Base-by-base conservation (phyloP, 495 filamentous ascomycete species). In the Neurospora sp. region DNA sequence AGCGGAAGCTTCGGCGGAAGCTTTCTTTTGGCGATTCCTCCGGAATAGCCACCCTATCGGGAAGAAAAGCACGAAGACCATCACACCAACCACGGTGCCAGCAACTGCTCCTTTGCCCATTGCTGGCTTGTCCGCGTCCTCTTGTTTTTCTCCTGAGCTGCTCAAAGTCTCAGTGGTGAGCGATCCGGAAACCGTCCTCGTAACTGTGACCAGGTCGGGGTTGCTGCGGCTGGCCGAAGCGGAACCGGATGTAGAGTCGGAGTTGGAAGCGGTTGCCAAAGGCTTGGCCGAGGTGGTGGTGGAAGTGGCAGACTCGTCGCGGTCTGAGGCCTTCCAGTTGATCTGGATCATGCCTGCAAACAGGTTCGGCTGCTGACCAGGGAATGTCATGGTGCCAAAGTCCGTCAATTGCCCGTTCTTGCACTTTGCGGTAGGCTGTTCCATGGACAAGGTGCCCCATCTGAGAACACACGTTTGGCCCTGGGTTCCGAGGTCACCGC, bases 261-360 rank as follows among this genome's bases (percentile, higher is more conserved):
- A 54, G 46, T 54, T 23, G 8, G 46, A 48, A 23, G 46, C 46
- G 46, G 46, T 48, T 8, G n/a, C 9, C 8, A 3, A 48, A 20
- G 8, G 10, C 44, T 48, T 23, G 46, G 46, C 8, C 20, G 46
- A 54, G 9, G 46, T 23, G 8, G 46, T 54, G 3, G 20, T 54
- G 20, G 46, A 12, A 54, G 46, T 54, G 46, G 46, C 46, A 54
- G 46, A 54, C 20, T 54, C 46, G 46, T 23, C 9, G 8, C n/a
- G 46, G 10, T 82, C 80, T 35, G 78, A 72, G 4, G 74, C 39
- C 41, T 80, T 41, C 70, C 74, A 78, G 1, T 77, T 77, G 62
- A 80, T 73, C 73, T 82, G 79, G 69, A 81, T 73, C 76, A 82
- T 79, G 48, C 77, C 77, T 23, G 80, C 80, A 42, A 46, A 78